A percentile compares a stretch with the other conserved stretches of the same genome.
Conservation (phyloP, 2,329 filamentous ascomycete genomes). For the Arthrobotrys iridis region DNA sequence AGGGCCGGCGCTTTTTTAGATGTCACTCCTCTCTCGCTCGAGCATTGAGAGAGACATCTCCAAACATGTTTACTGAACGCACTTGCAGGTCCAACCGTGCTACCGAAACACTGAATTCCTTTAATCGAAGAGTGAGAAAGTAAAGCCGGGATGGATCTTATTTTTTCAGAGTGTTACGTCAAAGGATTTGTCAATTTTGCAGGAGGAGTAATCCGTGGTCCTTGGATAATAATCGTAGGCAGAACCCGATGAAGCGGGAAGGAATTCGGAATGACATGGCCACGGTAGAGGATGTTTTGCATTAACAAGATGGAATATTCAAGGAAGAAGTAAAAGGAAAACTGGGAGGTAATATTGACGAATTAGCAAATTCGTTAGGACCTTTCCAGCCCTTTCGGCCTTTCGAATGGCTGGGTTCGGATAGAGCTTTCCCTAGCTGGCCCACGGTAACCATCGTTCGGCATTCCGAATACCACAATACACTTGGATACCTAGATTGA, state of each 20-base stretch:
- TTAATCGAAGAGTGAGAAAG: not conserved
- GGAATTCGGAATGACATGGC: slow-evolving; percentile 10
- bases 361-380: not conserved
- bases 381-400: slow-evolving; percentile 6
- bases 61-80: slow-evolving; percentile 25
- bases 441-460: slow-evolving; percentile 14
- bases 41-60: not conserved
- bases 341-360: not conserved
- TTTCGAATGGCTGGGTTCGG: slow-evolving; percentile 25
- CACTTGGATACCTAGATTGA: not conserved
- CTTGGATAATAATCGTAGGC: not conserved
- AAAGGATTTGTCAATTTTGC: slow-evolving; percentile 37
- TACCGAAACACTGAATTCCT: slow-evolving; percentile 14
- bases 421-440: not conserved
- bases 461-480: slow-evolving; percentile 19
- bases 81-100: slow-evolving; percentile 1
- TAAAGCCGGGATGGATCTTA: not conserved
- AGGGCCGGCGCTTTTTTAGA: slow-evolving; percentile 18
- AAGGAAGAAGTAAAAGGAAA: not conserved
- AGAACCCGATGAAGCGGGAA: slow-evolving; percentile 20
- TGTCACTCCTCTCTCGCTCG: slow-evolving; percentile 7
- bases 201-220: slow-evolving; percentile 12
- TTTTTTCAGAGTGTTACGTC: not conserved
- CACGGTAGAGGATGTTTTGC: not conserved
- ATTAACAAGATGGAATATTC: slow-evolving; percentile 3